Conservation (phyloP, 176 grass and related monocot genomes). For the Oryza glaberrima region DNA sequence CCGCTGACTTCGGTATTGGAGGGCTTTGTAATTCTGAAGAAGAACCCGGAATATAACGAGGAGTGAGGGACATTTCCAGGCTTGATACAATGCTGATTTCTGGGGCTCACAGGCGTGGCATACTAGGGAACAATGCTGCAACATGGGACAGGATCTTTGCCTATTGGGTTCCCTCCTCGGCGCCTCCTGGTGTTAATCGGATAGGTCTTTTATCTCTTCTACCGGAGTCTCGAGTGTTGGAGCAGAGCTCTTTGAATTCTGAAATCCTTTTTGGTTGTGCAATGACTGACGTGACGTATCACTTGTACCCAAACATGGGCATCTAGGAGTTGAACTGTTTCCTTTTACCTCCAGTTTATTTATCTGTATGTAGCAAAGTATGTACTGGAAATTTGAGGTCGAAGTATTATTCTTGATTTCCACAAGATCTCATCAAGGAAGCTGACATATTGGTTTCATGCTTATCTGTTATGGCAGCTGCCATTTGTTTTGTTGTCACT, state of each 20-base stretch:
- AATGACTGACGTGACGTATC: conserved; percentile 10
- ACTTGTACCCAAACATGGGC: conserved; percentile 15
- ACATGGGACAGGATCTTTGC: neutral
- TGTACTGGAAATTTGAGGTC: neutral
- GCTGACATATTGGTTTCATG: too few relatives aligned
- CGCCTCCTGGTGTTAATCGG: conserved; percentile 10
- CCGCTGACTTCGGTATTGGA: conserved; percentile 69
- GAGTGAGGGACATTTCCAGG: conserved; percentile 34
- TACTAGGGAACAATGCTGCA: neutral
- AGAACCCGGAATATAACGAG: conserved; percentile 91
- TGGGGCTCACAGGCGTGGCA: neutral
- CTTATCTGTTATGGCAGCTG: too few relatives aligned
- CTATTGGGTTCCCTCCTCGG: neutral
- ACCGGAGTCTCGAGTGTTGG: conserved; percentile 8
- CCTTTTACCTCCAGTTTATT: conserved; percentile 1
- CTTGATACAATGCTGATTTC: conserved; percentile 7
- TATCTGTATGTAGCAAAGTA: conserved; percentile 24
- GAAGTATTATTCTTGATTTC: too few relatives aligned
- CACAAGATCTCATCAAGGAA: too few relatives aligned
- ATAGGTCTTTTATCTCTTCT: neutral
- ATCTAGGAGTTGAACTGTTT: conserved; percentile 13
- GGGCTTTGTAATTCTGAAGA: conserved; percentile 96
- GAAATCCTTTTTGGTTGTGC: conserved; percentile 18
- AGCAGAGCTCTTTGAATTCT: neutral
- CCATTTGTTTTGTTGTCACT: too few relatives aligned